These are phyloP conservation scores for Bullera alba DNA, from an alignment of 768 basidiomycete species.

Conservation along the genomic window DNA sequence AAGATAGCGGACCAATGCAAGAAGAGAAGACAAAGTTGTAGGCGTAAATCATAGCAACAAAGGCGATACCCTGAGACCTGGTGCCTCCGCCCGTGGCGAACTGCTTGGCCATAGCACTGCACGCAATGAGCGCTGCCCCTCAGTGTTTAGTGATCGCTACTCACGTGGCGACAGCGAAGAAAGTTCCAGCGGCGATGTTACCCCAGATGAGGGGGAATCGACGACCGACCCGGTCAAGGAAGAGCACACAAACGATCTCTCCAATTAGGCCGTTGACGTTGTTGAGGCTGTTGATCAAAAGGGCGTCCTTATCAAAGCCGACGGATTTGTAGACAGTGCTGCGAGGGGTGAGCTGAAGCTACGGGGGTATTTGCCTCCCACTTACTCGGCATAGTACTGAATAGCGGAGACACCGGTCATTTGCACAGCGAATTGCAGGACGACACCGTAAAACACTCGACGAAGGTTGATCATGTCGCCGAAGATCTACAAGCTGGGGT, in stretches of 20 bases:
- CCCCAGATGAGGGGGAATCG: constrained; percentile 48
- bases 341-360: neutral
- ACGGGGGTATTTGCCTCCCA: no score
- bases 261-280: constrained; percentile 59
- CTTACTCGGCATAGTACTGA: constrained; percentile 51
- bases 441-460: constrained; percentile 36
- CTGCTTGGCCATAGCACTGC: constrained; percentile 19
- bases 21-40: constrained; percentile 63
- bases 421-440: constrained; percentile 56
- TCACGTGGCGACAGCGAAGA: constrained; percentile 36
- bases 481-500: constrained; percentile 47
- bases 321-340: constrained; percentile 14
- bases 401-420: constrained; percentile 59
- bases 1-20: constrained; percentile 55
- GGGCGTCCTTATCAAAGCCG: constrained; percentile 23
- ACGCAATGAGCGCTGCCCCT: neutral
- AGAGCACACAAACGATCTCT: constrained; percentile 55
- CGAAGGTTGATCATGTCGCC: constrained; percentile 25
- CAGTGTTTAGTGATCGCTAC: neutral
- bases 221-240: constrained; percentile 64
- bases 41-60: constrained; percentile 47
- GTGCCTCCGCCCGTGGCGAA: constrained; percentile 11
- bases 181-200: constrained; percentile 23
- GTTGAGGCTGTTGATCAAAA: constrained; percentile 70
- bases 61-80: constrained; percentile 21